These are phyloP conservation scores for Linaria vulgaris DNA, from an alignment of 257 asterid species.

Conservation along the genomic window DNA sequence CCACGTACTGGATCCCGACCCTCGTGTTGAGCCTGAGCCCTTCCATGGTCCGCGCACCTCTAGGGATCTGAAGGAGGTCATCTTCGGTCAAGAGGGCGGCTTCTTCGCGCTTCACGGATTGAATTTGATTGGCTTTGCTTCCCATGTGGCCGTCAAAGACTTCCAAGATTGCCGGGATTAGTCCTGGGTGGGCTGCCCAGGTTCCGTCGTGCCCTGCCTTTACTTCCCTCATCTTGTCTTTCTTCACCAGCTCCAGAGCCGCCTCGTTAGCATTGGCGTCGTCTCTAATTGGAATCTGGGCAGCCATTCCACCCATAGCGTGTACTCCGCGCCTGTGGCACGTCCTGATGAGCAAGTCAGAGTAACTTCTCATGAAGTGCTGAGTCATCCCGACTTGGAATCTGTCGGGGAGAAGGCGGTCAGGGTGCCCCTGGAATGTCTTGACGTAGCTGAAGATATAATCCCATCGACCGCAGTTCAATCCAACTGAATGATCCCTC, in stretches of 20 bases:
- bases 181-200: slow-evolving; percentile 99
- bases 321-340: slow-evolving; percentile 91
- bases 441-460: slow-evolving; percentile 93
- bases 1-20: slow-evolving; percentile 88
- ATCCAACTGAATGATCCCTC: slow-evolving; percentile 77
- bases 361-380: slow-evolving; percentile 91
- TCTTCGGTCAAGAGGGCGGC: slow-evolving; percentile 51
- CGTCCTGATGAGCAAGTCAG: slow-evolving; percentile 75
- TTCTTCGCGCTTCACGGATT: slow-evolving; percentile 57
- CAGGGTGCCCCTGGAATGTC: slow-evolving; percentile 86
- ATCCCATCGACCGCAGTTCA: slow-evolving; percentile 98
- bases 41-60: slow-evolving; percentile 77
- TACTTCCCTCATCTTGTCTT: slow-evolving; percentile 82
- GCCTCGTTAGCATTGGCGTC: slow-evolving; percentile 81
- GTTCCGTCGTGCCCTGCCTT: slow-evolving; percentile 97
- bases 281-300: slow-evolving; percentile 90
- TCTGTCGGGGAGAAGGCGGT: slow-evolving; percentile 84
- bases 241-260: slow-evolving; percentile 70
- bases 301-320: slow-evolving; percentile 99
- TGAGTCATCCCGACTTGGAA: slow-evolving; percentile 89
- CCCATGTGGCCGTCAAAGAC: slow-evolving; percentile 66
- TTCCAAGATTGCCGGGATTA: slow-evolving; percentile 65
- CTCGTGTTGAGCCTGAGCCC: slow-evolving; percentile 91
- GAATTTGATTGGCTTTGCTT: slow-evolving; percentile 59
- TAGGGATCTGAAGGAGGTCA: slow-evolving; percentile 73